Evolutionary conservation across 2,329 filamentous ascomycete species (phyloP).

Genomic region (Dactylonectria estremocensis): DNA sequence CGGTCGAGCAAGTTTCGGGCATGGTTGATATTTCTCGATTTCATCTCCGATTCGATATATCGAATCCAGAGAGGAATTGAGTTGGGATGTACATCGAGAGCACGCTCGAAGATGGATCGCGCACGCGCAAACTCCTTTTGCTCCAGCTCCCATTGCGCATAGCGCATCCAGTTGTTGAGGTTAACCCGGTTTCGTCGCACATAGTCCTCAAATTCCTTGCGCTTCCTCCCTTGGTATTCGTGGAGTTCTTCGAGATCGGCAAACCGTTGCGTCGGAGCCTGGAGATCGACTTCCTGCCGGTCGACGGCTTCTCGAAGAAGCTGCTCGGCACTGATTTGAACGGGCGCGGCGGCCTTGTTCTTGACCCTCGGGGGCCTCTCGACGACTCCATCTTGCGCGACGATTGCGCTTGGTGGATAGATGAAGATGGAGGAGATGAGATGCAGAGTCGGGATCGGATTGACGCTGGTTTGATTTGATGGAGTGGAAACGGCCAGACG

Average conservation of each 20-base stretch:
- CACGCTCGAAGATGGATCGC: constrained; percentile 93
- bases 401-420: neutral
- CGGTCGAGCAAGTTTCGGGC: constrained; percentile 94
- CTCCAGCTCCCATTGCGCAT: constrained; percentile 97
- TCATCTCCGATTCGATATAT: constrained; percentile 98
- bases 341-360: constrained; percentile 94
- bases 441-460: constrained; percentile 1
- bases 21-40: constrained; percentile 93
- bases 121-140: constrained; percentile 97
- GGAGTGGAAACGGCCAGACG: constrained; percentile 36
- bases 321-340: constrained; percentile 96
- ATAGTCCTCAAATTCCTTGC: constrained; percentile 98
- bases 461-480: constrained; percentile 24
- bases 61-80: constrained; percentile 90
- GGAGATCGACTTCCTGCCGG: constrained; percentile 88
- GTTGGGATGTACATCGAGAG: constrained; percentile 91
- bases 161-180: constrained; percentile 99
- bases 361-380: constrained; percentile 97
- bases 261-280: constrained; percentile 94
- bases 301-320: constrained; percentile 97
- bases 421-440: constrained; percentile 1
- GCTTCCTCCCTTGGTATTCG: constrained; percentile 95
- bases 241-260: constrained; percentile 97
- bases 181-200: constrained; percentile 94
- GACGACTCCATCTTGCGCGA: constrained; percentile 84